Evolutionary conservation across 139 green algal species (phyloP).

Genomic region (Parachlorella kessleri): DNA sequence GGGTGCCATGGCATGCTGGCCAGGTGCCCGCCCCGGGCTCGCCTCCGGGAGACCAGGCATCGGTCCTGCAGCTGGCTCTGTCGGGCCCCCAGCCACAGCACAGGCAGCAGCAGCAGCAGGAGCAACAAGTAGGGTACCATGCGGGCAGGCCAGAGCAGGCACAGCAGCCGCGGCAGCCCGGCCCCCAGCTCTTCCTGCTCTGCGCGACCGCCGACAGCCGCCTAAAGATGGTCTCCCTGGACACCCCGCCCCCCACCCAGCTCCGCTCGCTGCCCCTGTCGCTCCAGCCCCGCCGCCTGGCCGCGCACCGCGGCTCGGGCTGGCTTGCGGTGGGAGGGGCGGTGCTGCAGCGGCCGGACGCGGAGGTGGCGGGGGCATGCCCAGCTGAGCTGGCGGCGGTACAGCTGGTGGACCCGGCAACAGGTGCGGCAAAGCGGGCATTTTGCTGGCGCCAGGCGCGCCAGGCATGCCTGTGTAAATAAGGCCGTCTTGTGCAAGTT

Average conservation of each 20-base stretch:
- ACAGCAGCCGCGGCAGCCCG: no score
- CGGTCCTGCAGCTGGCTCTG: no score
- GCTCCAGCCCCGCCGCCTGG: slow-evolving; percentile 14
- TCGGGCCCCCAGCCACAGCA: background rate
- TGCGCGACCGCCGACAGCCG: slow-evolving; percentile 11
- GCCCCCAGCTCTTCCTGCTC: slow-evolving; percentile 31
- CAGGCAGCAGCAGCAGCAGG: background rate
- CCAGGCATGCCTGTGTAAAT: no score
- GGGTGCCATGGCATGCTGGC: slow-evolving; percentile 4
- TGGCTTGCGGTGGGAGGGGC: slow-evolving; percentile 3
- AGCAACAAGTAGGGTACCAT: background rate
- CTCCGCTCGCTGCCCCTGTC: slow-evolving; percentile 6
- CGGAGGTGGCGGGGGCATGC: background rate
- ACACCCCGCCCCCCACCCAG: background rate
- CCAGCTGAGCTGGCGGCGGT: background rate
- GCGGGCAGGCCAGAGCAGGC: no score
- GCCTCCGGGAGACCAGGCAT: background rate
- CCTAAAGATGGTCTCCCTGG: slow-evolving; percentile 18
- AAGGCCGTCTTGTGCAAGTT: no score
- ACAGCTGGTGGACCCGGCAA: slow-evolving; percentile 1
- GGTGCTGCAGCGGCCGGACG: background rate
- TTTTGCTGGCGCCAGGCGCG: no score
- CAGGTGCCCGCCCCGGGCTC: background rate
- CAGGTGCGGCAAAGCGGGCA: slow-evolving; percentile 5
- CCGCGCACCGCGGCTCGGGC: background rate